Conservation (phyloP, 495 filamentous ascomycete species). For the Letharia columbiana region DNA sequence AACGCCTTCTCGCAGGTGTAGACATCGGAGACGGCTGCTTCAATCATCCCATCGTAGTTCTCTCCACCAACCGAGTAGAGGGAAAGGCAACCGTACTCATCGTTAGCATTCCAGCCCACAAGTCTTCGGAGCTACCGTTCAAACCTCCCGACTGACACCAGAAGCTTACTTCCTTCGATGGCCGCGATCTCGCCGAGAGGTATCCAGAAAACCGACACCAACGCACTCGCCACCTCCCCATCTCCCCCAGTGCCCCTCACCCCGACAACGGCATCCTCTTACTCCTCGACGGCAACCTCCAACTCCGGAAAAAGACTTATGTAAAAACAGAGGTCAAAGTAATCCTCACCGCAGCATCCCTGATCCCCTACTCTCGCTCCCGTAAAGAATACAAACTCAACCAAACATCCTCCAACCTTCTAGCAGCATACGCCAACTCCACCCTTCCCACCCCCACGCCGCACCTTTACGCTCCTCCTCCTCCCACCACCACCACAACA, state of each 20-base stretch:
- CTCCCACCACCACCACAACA: no score
- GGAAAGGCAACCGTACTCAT: conserved; percentile 13
- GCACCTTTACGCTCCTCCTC: background rate
- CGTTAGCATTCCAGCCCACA: conserved; percentile 2
- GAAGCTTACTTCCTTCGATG: conserved; percentile 31
- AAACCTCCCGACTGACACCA: background rate
- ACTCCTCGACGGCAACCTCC: conserved; percentile 13
- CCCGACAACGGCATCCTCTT: conserved; percentile 30
- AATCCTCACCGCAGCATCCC: background rate
- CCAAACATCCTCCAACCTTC: background rate
- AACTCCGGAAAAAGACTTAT: conserved; percentile 14
- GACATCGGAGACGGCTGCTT: background rate
- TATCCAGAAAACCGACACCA: conserved; percentile 11
- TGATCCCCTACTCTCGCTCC: conserved; percentile 8
- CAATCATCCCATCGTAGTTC: background rate
- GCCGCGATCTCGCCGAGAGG: conserved; percentile 22
- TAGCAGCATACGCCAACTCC: conserved; percentile 1
- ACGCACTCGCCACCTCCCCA: conserved; percentile 27
- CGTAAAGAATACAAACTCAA: conserved; percentile 7
- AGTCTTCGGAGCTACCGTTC: background rate
- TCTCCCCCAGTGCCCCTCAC: conserved; percentile 24
- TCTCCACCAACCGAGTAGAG: background rate
- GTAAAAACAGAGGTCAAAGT: conserved; percentile 6
- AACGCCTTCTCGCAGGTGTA: background rate
- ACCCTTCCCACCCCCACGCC: background rate